These are phyloP conservation scores for Yarrowia yakushimensis DNA, from an alignment of 805 yeast genomes.

Conservation along the genomic window DNA sequence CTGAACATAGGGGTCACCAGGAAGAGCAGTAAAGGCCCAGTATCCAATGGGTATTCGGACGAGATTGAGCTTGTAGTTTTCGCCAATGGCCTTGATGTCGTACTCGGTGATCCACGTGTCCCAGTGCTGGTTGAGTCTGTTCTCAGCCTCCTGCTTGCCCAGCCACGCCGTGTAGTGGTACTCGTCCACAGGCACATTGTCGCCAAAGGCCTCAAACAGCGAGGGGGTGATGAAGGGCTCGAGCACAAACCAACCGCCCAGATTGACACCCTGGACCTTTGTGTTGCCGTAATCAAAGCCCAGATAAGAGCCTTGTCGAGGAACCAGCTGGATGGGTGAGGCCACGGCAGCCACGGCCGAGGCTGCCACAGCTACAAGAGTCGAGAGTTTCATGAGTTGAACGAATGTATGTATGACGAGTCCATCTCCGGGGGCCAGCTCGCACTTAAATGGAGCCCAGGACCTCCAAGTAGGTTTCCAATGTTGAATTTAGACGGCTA, in stretches of 20 bases:
- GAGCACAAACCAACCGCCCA: slow-evolving; percentile 88
- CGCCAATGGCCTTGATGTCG: slow-evolving; percentile 60
- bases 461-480: slow-evolving; percentile 14
- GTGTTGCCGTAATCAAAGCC: slow-evolving; percentile 35
- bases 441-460: not conserved
- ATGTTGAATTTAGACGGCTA: slow-evolving; percentile 7
- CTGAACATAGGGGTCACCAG: slow-evolving; percentile 77
- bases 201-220: slow-evolving; percentile 51
- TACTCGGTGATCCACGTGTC: slow-evolving; percentile 65
- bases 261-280: slow-evolving; percentile 50
- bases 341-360: slow-evolving; percentile 19
- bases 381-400: not conserved
- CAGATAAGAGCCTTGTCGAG: slow-evolving; percentile 6
- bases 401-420: too few species aligned
- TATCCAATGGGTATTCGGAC: slow-evolving; percentile 92
- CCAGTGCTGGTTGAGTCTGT: slow-evolving; percentile 69
- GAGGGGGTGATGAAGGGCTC: slow-evolving; percentile 87
- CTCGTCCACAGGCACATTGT: slow-evolving; percentile 71
- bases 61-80: slow-evolving; percentile 63
- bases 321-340: slow-evolving; percentile 18
- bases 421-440: not conserved
- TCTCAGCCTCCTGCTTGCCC: slow-evolving; percentile 57
- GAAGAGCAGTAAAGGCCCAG: slow-evolving; percentile 74
- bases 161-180: slow-evolving; percentile 59
- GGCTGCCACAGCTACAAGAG: slow-evolving; percentile 9